A percentile compares a stretch with the other conserved stretches of the same genome.
Conservation (phyloP, 2,329 filamentous ascomycete genomes). For the Aureobasidium namibiae region DNA sequence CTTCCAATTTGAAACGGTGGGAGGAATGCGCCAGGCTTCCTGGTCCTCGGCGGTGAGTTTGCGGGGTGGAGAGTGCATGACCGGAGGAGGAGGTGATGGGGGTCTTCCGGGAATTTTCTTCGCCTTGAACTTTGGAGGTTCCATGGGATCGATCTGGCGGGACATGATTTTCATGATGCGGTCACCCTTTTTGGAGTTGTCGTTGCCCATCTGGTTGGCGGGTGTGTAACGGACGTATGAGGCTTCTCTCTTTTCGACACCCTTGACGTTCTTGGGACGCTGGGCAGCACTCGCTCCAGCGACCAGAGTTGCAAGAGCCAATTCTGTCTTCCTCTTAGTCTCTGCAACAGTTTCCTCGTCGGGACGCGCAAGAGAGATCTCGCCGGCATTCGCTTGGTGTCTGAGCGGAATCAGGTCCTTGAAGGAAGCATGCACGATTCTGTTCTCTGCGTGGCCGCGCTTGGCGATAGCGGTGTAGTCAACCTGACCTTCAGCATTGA, state of each 20-base stretch:
- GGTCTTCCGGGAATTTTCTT: slow-evolving; percentile 95
- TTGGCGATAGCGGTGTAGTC: slow-evolving; percentile 94
- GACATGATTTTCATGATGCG: slow-evolving; percentile 98
- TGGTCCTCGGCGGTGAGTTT: slow-evolving; percentile 96
- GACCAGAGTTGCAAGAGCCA: slow-evolving; percentile 73
- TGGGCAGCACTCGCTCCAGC: slow-evolving; percentile 81
- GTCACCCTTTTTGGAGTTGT: slow-evolving; percentile 75
- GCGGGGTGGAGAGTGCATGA: slow-evolving; percentile 89
- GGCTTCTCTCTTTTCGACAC: slow-evolving; percentile 66
- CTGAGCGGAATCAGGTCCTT: slow-evolving; percentile 92
- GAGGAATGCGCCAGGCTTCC: slow-evolving; percentile 87
- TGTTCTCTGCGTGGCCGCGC: slow-evolving; percentile 73
- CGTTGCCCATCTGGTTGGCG: slow-evolving; percentile 92
- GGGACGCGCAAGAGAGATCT: slow-evolving; percentile 78
- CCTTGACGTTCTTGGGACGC: slow-evolving; percentile 89
- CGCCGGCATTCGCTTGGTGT: slow-evolving; percentile 85
- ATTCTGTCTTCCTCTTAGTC: slow-evolving; percentile 80
- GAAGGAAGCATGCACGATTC: slow-evolving; percentile 90
- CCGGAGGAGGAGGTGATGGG: slow-evolving; percentile 82
- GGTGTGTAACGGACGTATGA: slow-evolving; percentile 96
- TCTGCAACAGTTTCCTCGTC: slow-evolving; percentile 75
- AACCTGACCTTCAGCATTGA: slow-evolving; percentile 84
- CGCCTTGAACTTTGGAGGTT: slow-evolving; percentile 96
- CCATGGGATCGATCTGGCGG: slow-evolving; percentile 86
- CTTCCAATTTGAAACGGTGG: slow-evolving; percentile 97